phyloP scores from a whole-genome alignment of 805 yeast genomes.

The Pichia ethanolica region DNA sequence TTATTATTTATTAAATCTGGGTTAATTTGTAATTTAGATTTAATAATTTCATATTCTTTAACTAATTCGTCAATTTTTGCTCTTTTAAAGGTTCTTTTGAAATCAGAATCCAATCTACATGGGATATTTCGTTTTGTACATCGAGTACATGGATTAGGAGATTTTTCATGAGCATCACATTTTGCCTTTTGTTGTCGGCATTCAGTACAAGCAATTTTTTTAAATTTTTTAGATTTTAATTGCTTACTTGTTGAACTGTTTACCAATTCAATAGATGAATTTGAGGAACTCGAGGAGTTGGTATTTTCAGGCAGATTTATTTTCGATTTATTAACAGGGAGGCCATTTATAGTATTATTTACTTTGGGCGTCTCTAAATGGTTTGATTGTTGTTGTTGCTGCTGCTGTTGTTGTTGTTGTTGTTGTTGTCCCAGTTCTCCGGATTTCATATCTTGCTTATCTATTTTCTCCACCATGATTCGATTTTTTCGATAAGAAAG shows the following conservation, averaged over 20 bases:
- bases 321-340: too few species aligned
- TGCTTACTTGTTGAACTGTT: neutral
- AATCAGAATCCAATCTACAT: conserved; percentile 73
- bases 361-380: too few species aligned
- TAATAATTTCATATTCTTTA: conserved; percentile 62
- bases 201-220: conserved; percentile 85
- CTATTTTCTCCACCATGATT: too few species aligned
- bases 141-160: conserved; percentile 76
- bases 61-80: conserved; percentile 80
- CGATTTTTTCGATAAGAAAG: too few species aligned
- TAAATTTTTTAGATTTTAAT: conserved; percentile 19
- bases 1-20: neutral
- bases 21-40: conserved; percentile 21
- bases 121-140: conserved; percentile 62
- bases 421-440: neutral
- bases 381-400: too few species aligned
- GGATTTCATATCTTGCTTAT: neutral
- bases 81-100: conserved; percentile 83
- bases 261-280: neutral
- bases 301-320: too few species aligned
- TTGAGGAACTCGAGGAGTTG: too few species aligned
- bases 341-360: too few species aligned
- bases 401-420: neutral
- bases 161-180: conserved; percentile 75
- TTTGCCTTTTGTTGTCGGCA: conserved; percentile 92